These are phyloP conservation scores for Vigna mungo DNA, from an alignment of 306 rosid genomes.

Conservation along the genomic window DNA sequence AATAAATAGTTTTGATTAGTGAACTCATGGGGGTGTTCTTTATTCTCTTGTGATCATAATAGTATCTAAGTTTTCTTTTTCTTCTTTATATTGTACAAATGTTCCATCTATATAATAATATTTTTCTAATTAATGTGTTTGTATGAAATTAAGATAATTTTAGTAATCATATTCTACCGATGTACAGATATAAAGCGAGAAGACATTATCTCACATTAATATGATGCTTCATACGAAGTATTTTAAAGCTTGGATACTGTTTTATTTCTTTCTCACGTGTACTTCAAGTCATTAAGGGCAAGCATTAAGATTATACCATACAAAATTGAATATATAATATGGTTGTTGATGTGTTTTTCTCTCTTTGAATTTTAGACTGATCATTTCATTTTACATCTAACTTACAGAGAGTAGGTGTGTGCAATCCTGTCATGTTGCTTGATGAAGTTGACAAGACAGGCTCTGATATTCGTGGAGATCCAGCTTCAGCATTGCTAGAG, in stretches of 20 bases:
- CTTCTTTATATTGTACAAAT: not conserved
- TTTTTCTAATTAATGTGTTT: constrained; percentile 12
- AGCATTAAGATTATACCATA: constrained; percentile 24
- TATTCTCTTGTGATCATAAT: not conserved
- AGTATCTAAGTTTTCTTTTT: not conserved
- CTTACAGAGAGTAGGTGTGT: constrained; percentile 78
- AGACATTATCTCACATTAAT: not conserved
- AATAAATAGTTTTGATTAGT: not conserved
- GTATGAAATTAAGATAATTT: constrained; percentile 4
- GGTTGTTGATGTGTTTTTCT: not conserved
- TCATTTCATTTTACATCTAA: constrained; percentile 40
- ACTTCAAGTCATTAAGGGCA: constrained; percentile 26
- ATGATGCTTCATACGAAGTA: constrained; percentile 11
- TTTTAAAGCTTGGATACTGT: constrained; percentile 19
- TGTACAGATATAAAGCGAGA: not conserved
- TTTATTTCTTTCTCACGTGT: constrained; percentile 1
- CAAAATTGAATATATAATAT: constrained; percentile 18
- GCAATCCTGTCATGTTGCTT: constrained; percentile 96
- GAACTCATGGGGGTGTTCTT: not conserved
- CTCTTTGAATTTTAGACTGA: constrained; percentile 24
- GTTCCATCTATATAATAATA: not conserved
- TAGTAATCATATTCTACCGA: not conserved
- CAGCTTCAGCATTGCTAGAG: constrained; percentile 96
- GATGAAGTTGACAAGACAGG: constrained; percentile 99
- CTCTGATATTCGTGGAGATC: constrained; percentile 98